Percentiles rank a stretch among this genome's conserved stretches.
Conservation (phyloP, 2,329 filamentous ascomycete species). For the Trichoderma citrinoviride region DNA sequence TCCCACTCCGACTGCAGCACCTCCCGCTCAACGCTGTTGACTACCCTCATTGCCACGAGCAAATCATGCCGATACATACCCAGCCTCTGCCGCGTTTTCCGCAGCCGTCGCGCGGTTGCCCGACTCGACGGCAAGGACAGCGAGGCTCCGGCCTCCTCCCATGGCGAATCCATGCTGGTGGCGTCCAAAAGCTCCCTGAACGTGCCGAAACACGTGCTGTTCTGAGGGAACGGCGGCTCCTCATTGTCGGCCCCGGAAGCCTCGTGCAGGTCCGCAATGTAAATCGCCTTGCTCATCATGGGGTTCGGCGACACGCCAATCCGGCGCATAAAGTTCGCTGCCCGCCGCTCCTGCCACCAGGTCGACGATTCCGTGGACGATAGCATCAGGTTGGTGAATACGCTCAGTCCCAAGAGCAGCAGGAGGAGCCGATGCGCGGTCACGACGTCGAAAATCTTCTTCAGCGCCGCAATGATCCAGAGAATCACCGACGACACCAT, state of each 20-base stretch:
- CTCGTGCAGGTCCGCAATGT: conserved; percentile 75
- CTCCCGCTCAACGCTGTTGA: conserved; percentile 86
- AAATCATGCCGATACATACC: conserved; percentile 86
- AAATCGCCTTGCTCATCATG: conserved; percentile 82
- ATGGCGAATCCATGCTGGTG: conserved; percentile 57
- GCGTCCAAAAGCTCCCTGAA: conserved; percentile 59
- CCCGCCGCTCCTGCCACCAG: conserved; percentile 85
- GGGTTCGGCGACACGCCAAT: conserved; percentile 76
- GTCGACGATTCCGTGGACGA: conserved; percentile 68
- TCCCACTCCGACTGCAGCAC: conserved; percentile 88
- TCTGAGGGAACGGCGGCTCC: conserved; percentile 38
- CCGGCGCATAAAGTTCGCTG: conserved; percentile 74
- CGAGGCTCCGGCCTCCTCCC: conserved; percentile 50
- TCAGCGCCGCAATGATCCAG: conserved; percentile 66
- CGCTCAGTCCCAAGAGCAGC: conserved; percentile 63
- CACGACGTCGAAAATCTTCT: conserved; percentile 64
- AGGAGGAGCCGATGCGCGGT: conserved; percentile 75
- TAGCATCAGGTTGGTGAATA: conserved; percentile 70
- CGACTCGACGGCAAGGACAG: conserved; percentile 50
- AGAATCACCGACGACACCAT: conserved; percentile 73
- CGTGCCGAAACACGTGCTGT: conserved; percentile 59
- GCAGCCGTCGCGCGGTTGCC: conserved; percentile 62
- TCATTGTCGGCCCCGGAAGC: conserved; percentile 44
- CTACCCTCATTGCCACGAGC: conserved; percentile 81
- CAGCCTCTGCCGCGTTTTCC: conserved; percentile 77